phyloP scores from a whole-genome alignment of 2,329 filamentous ascomycete genomes.

The Clonostachys rhizophaga region DNA sequence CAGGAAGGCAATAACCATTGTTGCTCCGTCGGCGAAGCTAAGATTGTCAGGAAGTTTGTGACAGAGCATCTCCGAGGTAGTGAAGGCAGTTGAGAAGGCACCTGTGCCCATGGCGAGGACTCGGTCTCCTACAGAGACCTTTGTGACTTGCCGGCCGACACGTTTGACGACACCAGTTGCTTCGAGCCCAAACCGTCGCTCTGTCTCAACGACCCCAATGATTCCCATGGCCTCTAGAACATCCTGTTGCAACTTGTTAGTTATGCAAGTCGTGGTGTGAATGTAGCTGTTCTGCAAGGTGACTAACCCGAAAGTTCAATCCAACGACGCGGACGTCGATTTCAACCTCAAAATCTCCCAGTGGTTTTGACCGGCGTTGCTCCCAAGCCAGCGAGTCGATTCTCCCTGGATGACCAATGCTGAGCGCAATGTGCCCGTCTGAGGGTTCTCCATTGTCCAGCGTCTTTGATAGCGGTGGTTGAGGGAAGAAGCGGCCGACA shows the following conservation, averaged over 20 bases:
- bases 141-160: not conserved
- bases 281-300: not conserved
- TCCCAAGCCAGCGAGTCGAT: not conserved
- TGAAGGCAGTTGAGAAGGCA: not conserved
- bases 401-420: not conserved
- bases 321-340: slow-evolving; percentile 14
- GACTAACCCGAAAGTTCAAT: slow-evolving; percentile 18
- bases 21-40: slow-evolving; percentile 3
- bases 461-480: not conserved
- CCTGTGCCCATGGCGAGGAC: not conserved
- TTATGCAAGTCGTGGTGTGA: not conserved
- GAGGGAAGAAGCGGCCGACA: not conserved
- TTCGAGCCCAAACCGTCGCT: not conserved
- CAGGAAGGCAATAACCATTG: slow-evolving; percentile 14
- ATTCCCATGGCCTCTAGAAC: not conserved
- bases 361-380: not conserved
- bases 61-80: too few species aligned
- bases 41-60: slow-evolving; percentile 18
- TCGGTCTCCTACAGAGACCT: not conserved
- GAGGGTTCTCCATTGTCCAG: not conserved
- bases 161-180: not conserved
- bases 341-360: slow-evolving; percentile 18
- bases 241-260: not conserved
- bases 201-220: not conserved
- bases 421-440: not conserved